These are phyloP conservation scores for Mallotus repandus DNA, from an alignment of 441 rosid species.

Conservation along the genomic window DNA sequence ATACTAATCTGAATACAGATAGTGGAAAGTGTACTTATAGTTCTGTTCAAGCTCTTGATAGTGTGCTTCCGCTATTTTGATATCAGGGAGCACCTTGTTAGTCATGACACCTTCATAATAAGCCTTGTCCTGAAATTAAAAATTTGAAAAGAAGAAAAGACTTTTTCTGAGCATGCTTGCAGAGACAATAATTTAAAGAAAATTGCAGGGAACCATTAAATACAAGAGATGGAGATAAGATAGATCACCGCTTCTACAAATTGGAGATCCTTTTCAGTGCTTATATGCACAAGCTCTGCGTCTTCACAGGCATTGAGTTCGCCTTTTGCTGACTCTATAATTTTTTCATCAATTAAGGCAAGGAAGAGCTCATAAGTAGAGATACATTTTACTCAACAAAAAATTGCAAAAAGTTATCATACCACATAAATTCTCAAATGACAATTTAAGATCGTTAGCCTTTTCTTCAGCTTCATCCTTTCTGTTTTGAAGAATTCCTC, in stretches of 20 bases:
- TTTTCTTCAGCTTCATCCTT: slow-evolving; percentile 60
- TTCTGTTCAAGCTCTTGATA: slow-evolving; percentile 52
- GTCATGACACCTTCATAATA: slow-evolving; percentile 83
- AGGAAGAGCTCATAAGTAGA: slow-evolving; percentile 9
- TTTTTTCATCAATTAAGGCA: not conserved
- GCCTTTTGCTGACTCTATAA: slow-evolving; percentile 71
- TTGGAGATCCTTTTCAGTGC: slow-evolving; percentile 61
- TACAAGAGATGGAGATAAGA: slow-evolving; percentile 12
- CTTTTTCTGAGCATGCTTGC: slow-evolving; percentile 25
- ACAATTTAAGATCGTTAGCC: slow-evolving; percentile 53
- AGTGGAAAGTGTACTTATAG: slow-evolving; percentile 41
- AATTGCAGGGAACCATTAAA: slow-evolving; percentile 16
- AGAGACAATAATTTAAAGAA: slow-evolving; percentile 13
- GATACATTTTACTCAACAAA: slow-evolving; percentile 6
- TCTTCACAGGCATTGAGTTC: slow-evolving; percentile 71
- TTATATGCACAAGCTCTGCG: slow-evolving; percentile 76
- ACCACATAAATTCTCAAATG: slow-evolving; percentile 76
- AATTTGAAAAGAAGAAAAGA: not conserved
- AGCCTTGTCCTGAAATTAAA: slow-evolving; percentile 57
- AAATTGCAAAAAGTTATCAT: slow-evolving; percentile 22
- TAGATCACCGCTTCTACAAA: slow-evolving; percentile 54
- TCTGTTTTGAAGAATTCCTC: slow-evolving; percentile 47
- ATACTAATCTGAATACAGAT: slow-evolving; percentile 15
- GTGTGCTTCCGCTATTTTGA: slow-evolving; percentile 63
- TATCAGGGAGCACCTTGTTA: slow-evolving; percentile 67